Evolutionary conservation across 176 grass and related monocot genomes (phyloP), one percentile per base, ranked within the genome.

Genomic region (Microstegium vimineum): DNA sequence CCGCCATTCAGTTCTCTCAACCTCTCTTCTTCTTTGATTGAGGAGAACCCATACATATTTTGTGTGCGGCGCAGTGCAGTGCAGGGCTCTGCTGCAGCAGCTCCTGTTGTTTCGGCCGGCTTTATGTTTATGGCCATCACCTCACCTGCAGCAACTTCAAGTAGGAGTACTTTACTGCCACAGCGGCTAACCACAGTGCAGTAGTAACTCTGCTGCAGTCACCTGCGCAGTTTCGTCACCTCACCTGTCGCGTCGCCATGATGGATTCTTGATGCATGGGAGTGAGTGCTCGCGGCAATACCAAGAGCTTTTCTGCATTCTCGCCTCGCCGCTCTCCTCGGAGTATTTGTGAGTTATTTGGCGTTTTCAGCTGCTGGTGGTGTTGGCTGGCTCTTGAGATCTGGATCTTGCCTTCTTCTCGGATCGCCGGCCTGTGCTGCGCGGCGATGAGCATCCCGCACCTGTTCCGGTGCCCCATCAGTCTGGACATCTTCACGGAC

Each of bases 401-500:
- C 73, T 78, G 80, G 80, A 22, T 78, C 45, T 49, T 66, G 69
- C 49, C n/a, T n/a, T n/a, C 69, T 43, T 73, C 45, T 64, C 73
- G 62, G 66, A 59, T 59, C 54, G 54, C 54, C 8, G 20, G 51
- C 51, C 20, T n/a, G 6, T 56, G 51, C 51, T 1, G 49, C 54
- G 2, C n/a, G n/a, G n/a, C n/a, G 30, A 97, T 97, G 94, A 93
- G 93, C 93, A 77, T 98, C 14, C 96, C 96, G 52, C 89, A 93
- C 76, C 60, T 98, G 84, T 98, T 95, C 87, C 69, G 90, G 75
- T 98, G 96, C 69, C 96, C 96, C 26, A 98, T 98, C 71, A 91
- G 93, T 80, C 87, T 98, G 43, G 95, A 98, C 81, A 78, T 98
- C 64, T 93, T 98, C 89, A 91, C 89, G 14, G 93, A 95, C 43